Evolutionary conservation across 441 rosid genomes (phyloP).

Genomic region (Macaranga tanarius): DNA sequence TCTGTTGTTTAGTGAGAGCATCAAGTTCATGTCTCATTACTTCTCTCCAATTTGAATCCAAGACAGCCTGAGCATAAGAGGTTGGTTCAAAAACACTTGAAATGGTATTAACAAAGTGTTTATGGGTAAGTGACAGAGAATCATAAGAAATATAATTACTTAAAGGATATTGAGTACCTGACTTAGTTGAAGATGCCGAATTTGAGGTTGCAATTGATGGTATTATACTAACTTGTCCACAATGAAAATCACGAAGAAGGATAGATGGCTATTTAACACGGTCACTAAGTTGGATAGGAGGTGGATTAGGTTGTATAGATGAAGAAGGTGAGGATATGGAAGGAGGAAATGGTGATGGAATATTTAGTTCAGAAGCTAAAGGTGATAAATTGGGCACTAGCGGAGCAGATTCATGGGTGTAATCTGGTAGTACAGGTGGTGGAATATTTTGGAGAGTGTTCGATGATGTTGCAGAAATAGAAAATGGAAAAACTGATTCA

Average conservation of each 20-base stretch:
- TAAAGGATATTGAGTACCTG: no score
- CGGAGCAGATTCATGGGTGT: no score
- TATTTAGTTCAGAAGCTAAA: not conserved
- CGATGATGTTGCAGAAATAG: not conserved
- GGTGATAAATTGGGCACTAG: not conserved
- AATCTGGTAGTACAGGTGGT: not conserved
- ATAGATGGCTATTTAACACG: accelerated
- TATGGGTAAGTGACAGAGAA: no score
- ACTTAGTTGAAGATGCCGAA: no score
- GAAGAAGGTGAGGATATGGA: not conserved
- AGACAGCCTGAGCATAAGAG: not conserved
- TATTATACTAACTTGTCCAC: no score
- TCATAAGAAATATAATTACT: no score
- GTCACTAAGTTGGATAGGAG: not conserved
- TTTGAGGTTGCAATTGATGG: no score
- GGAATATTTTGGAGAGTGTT: not conserved
- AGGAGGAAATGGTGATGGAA: not conserved
- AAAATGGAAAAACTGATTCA: not conserved
- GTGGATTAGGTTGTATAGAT: not conserved
- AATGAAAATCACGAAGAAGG: no score
- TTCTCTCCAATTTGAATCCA: not conserved
- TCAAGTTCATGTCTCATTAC: not conserved
- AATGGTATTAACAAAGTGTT: no score
- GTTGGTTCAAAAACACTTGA: not conserved
- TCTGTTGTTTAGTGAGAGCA: not conserved